These are phyloP conservation scores for Podaxis sp. DNA, from an alignment of 768 basidiomycete species.

Conservation along the genomic window DNA sequence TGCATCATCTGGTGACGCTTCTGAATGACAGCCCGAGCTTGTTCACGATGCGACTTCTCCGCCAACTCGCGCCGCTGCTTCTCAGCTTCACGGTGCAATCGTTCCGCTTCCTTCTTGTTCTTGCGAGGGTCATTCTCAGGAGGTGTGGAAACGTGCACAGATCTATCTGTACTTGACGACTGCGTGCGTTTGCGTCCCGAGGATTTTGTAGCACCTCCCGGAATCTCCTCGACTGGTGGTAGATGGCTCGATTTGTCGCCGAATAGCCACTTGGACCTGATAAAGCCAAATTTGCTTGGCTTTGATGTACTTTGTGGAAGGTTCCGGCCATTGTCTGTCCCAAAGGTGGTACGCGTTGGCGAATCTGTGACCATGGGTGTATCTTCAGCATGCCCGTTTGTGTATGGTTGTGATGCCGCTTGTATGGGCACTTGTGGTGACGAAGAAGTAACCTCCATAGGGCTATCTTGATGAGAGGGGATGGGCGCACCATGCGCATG, in stretches of 20 bases:
- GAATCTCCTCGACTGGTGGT: slow-evolving; percentile 71
- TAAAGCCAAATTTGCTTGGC: slow-evolving; percentile 59
- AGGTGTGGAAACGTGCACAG: slow-evolving; percentile 53
- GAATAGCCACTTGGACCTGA: slow-evolving; percentile 78
- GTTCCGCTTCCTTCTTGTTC: slow-evolving; percentile 78
- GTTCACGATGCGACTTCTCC: slow-evolving; percentile 74
- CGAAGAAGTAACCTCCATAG: slow-evolving; percentile 57
- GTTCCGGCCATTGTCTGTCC: slow-evolving; percentile 29
- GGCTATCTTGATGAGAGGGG: slow-evolving; percentile 37
- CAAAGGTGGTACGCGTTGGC: slow-evolving; percentile 37
- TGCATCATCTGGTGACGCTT: slow-evolving; percentile 78
- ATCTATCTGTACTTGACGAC: slow-evolving; percentile 73
- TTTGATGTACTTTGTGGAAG: slow-evolving; percentile 30
- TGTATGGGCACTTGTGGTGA: slow-evolving; percentile 31
- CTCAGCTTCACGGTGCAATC: slow-evolving; percentile 76
- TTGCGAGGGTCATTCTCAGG: slow-evolving; percentile 42
- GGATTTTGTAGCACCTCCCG: slow-evolving; percentile 26
- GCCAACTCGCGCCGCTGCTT: slow-evolving; percentile 75
- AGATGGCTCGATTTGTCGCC: slow-evolving; percentile 70
- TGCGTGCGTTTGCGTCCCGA: slow-evolving; percentile 76
- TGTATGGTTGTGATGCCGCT: slow-evolving; percentile 30
- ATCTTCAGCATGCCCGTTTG: slow-evolving; percentile 43
- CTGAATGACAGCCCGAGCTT: slow-evolving; percentile 88
- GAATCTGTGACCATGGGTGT: slow-evolving; percentile 52
- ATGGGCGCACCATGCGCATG: slow-evolving; percentile 21